Conservation (phyloP, 352 stramenopile genomes). For the Halophytophthora polymorphica region DNA sequence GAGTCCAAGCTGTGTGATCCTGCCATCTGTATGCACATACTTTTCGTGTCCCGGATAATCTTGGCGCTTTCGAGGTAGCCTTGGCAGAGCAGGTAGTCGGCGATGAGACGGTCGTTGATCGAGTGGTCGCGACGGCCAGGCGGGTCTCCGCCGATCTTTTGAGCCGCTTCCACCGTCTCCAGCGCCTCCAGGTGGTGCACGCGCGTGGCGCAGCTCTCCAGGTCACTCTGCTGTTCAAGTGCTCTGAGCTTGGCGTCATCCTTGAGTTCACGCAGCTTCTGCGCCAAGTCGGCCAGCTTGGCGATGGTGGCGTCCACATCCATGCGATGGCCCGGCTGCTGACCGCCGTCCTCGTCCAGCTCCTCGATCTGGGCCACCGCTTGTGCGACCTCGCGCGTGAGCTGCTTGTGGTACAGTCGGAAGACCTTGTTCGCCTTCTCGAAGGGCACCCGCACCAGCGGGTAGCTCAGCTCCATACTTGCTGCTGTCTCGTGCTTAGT, state of each 20-base stretch:
- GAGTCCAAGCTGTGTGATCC: not conserved
- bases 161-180: conserved; percentile 17
- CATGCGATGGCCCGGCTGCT: conserved; percentile 59
- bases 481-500: not conserved
- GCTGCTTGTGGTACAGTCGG: conserved; percentile 76
- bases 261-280: conserved; percentile 44
- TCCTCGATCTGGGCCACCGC: conserved; percentile 46
- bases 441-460: conserved; percentile 72
- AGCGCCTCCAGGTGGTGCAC: conserved; percentile 40
- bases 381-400: conserved; percentile 57
- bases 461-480: conserved; percentile 61
- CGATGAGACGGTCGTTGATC: conserved; percentile 56
- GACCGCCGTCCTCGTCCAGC: conserved; percentile 47
- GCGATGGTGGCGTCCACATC: conserved; percentile 56
- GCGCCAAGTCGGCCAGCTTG: conserved; percentile 39
- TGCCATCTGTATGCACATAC: conserved; percentile 9
- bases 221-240: conserved; percentile 41
- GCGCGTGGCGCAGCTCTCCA: conserved; percentile 53
- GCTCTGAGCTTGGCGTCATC: conserved; percentile 46
- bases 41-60: conserved; percentile 62
- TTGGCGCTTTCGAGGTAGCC: conserved; percentile 64
- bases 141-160: conserved; percentile 13
- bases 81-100: conserved; percentile 70
- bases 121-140: conserved; percentile 5
- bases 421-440: conserved; percentile 76